Conservation (phyloP, 2,329 filamentous ascomycete genomes). For the Diaporthe citri region DNA sequence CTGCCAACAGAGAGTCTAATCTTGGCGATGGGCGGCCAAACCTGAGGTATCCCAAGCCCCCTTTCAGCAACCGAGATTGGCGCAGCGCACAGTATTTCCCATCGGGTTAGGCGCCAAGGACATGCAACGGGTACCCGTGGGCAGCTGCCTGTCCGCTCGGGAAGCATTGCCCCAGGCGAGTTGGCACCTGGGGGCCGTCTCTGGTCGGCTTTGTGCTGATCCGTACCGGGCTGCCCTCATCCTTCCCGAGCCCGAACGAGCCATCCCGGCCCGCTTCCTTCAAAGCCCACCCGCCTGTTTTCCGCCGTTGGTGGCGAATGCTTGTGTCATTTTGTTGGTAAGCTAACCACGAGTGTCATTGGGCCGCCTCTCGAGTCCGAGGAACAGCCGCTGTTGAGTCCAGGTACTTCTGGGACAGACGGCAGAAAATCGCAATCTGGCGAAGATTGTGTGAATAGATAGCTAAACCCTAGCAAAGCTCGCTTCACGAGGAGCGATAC, state of each 20-base stretch:
- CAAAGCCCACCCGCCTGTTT: neutral
- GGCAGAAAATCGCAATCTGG: accelerated
- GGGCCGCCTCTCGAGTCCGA: neutral
- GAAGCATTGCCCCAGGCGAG: neutral
- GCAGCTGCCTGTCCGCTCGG: neutral
- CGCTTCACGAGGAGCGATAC: too few species aligned
- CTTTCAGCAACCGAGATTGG: constrained; percentile 9
- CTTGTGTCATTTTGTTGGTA: constrained; percentile 17
- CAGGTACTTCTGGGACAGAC: neutral
- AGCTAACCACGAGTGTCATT: neutral
- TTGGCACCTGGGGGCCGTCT: neutral
- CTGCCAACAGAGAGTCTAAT: neutral
- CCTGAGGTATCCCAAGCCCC: neutral
- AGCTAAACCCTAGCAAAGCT: too few species aligned
- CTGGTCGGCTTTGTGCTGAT: neutral
- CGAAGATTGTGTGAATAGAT: neutral
- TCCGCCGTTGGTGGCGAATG: neutral
- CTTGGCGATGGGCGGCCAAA: neutral
- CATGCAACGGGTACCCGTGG: neutral
- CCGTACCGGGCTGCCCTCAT: neutral
- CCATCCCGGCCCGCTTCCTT: constrained; percentile 26
- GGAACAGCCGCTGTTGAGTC: neutral
- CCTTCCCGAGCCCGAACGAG: neutral
- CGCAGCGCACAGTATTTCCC: neutral
- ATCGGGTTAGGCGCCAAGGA: neutral